phyloP scores from a whole-genome alignment of 2,329 filamentous ascomycete species.

The Scopulariopsis brevicaulis region DNA sequence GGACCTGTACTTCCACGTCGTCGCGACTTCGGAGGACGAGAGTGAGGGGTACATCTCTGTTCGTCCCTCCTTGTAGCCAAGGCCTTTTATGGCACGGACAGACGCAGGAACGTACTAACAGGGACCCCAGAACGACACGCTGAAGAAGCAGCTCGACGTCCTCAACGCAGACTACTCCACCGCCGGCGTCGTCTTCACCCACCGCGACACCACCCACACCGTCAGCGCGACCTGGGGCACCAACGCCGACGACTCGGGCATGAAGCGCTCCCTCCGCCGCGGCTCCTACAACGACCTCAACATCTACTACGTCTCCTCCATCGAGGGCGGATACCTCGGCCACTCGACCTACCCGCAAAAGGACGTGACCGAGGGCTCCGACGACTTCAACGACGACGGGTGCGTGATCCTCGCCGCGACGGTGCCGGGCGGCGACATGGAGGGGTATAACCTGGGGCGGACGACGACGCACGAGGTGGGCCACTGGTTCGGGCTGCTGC shows the following conservation, averaged over 20 bases:
- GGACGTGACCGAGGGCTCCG: constrained; percentile 5
- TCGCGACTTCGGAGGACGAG: constrained; percentile 12
- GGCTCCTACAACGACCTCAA: constrained; percentile 28
- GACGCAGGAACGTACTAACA: background rate
- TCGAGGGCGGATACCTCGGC: constrained; percentile 25
- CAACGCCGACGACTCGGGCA: constrained; percentile 24
- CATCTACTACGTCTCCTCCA: constrained; percentile 18
- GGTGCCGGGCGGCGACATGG: constrained; percentile 22
- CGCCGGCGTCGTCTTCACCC: constrained; percentile 30
- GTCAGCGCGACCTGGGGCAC: constrained; percentile 33
- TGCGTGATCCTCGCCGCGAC: constrained; percentile 25
- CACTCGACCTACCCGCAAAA: constrained; percentile 32
- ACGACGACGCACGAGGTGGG: constrained; percentile 23
- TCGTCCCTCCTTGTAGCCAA: background rate
- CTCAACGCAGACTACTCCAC: constrained; percentile 32
- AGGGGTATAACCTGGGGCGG: constrained; percentile 18
- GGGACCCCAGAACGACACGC: constrained; percentile 17
- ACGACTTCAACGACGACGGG: constrained; percentile 22
- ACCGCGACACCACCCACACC: constrained; percentile 29
- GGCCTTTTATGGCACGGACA: background rate
- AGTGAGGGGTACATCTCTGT: background rate
- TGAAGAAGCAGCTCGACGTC: constrained; percentile 28
- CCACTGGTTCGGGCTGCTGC: constrained; percentile 29
- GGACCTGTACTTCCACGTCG: constrained; percentile 18
- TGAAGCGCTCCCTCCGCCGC: constrained; percentile 33